phyloP scores from a whole-genome alignment of 345 rosid species.

The Eucalyptus sp. region DNA sequence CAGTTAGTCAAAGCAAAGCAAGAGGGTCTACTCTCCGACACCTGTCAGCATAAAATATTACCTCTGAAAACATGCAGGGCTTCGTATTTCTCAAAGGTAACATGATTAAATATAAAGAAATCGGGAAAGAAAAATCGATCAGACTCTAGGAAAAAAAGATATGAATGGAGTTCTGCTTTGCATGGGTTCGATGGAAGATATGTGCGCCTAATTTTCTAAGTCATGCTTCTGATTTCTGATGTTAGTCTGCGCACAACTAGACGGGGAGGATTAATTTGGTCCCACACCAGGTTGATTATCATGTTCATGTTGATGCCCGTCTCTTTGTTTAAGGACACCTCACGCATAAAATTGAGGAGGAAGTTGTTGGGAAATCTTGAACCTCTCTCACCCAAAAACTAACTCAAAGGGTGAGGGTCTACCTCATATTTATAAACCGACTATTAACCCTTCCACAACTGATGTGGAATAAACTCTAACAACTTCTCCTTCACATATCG shows the following conservation, averaged over 20 bases:
- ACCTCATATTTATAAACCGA: background rate
- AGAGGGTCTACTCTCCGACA: constrained; percentile 16
- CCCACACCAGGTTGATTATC: background rate
- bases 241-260: background rate
- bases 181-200: background rate
- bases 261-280: background rate
- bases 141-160: background rate
- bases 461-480: no score
- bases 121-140: background rate
- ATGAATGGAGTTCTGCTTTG: background rate
- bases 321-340: background rate
- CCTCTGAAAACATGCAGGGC: background rate
- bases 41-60: constrained; percentile 2
- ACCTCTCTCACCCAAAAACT: no score
- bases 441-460: no score
- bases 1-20: constrained; percentile 19
- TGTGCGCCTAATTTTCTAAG: background rate
- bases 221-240: background rate
- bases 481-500: no score
- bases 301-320: background rate
- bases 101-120: background rate
- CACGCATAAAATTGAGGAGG: background rate
- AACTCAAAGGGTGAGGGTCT: no score
- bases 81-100: background rate
- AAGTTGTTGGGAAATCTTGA: background rate